These are phyloP conservation scores for Przewalskia tangutica DNA, from an alignment of 257 asterid species.

Conservation along the genomic window DNA sequence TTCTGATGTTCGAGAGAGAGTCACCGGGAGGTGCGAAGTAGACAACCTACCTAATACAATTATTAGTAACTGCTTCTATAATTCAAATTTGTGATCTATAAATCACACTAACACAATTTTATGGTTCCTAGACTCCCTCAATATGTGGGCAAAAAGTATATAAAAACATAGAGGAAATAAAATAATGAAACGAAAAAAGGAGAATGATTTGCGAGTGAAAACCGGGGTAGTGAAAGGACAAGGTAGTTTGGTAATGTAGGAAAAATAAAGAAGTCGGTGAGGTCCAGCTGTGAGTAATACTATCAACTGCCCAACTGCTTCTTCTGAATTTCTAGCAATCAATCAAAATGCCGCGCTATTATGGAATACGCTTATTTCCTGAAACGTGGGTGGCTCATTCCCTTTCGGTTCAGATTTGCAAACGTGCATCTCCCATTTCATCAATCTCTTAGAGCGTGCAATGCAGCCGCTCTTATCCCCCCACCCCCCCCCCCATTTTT, in stretches of 20 bases:
- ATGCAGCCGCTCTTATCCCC: neutral
- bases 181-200: neutral
- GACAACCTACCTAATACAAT: too few relatives aligned
- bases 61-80: too few relatives aligned
- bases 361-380: neutral
- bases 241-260: conserved; percentile 9
- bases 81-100: too few relatives aligned
- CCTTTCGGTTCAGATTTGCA: conserved; percentile 8
- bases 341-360: neutral
- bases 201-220: neutral
- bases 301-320: conserved; percentile 37
- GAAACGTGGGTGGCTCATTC: conserved; percentile 22
- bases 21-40: too few relatives aligned
- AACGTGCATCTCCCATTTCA: neutral
- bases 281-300: conserved; percentile 29
- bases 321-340: neutral
- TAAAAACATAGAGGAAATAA: neutral
- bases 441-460: neutral
- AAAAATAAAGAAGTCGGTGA: conserved; percentile 29
- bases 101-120: too few relatives aligned
- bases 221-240: neutral
- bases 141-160: neutral
- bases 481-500: too few relatives aligned
- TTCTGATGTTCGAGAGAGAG: too few relatives aligned
- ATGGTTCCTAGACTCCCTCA: too few relatives aligned